phyloP scores from a whole-genome alignment of 768 basidiomycete species.

The Pleurotus eryngii region DNA sequence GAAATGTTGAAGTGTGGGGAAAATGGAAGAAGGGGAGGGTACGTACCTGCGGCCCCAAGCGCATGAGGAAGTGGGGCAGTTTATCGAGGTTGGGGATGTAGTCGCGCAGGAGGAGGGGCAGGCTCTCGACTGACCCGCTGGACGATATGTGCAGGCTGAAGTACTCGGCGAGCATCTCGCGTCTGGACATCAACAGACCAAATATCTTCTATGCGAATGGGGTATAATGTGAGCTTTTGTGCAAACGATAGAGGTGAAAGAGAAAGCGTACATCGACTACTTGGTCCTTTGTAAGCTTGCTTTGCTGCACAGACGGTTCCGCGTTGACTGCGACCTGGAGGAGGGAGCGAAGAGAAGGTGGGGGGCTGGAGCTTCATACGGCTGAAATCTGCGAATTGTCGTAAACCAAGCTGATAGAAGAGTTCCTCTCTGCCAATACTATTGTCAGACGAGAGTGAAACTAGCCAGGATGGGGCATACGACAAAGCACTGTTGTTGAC shows the following conservation, averaged over 20 bases:
- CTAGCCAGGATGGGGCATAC: constrained; percentile 32
- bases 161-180: constrained; percentile 91
- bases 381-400: constrained; percentile 85
- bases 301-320: constrained; percentile 55
- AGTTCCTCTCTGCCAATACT: constrained; percentile 69
- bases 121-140: constrained; percentile 62
- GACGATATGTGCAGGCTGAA: constrained; percentile 75
- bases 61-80: constrained; percentile 85
- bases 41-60: constrained; percentile 84
- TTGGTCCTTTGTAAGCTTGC: constrained; percentile 52
- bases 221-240: background rate
- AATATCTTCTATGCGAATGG: constrained; percentile 51
- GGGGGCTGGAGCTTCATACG: constrained; percentile 75
- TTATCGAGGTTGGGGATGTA: constrained; percentile 92
- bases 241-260: background rate
- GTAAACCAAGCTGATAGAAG: constrained; percentile 89
- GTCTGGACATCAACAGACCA: constrained; percentile 51
- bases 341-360: constrained; percentile 69
- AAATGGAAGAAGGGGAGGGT: background rate
- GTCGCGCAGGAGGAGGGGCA: constrained; percentile 82
- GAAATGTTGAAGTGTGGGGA: background rate
- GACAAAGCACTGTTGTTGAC: constrained; percentile 82
- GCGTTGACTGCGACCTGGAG: constrained; percentile 76
- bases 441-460: background rate
- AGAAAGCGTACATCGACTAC: constrained; percentile 63